Base-by-base conservation (phyloP, 2,329 filamentous ascomycete species). In the Macrophomina tecta region DNA sequence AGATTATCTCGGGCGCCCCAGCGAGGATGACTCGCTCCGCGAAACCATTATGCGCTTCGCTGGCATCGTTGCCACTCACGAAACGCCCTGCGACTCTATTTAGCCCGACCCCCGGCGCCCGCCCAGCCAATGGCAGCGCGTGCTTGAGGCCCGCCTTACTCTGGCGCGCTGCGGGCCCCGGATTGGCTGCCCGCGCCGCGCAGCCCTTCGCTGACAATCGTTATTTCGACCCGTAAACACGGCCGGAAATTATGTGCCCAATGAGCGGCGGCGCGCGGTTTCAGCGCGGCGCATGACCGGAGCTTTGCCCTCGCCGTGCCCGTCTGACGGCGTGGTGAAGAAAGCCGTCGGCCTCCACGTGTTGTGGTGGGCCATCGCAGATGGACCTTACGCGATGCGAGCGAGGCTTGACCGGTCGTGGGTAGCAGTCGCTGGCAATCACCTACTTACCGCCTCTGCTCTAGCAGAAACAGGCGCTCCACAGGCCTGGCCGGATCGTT, bases 61-160 rank as follows among this genome's bases (percentile, higher is more conserved):
- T 45, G 42, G 42, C 42, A 45, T 14, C 42, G 58, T 36, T 32
- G 55, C 40, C 40, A 32, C 38, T 40, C 23, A 32, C 58, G 58
- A 62, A 62, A 62, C 58, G 58, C 58, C 58, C 58, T 48, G 16
- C 58, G 58, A 62, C 42, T 42, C 58, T 62, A 55, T 55, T 45
- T 62, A n/a, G 18, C 52, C 52, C 18, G 32, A 55, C 32, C 52
- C 52, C 52, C 52, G 52, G 36, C 38, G 38, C 38, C 38, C 16
- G 32, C 32, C 32, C 42, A 5, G 42, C 42, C 42, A 28, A 49
- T 30, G 18, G 46, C 46, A 28, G 46, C 8, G n/a, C 6, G 9
- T 30, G n/a, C 46, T 7, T 6, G 52, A 55, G 32, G 52, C 32
- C 52, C 52, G 52, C 52, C 52, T 55, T 55, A 36, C 52, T 38